phyloP scores from a whole-genome alignment of 1,139 yeast species.

The Blastobotrys buckinghamii region DNA sequence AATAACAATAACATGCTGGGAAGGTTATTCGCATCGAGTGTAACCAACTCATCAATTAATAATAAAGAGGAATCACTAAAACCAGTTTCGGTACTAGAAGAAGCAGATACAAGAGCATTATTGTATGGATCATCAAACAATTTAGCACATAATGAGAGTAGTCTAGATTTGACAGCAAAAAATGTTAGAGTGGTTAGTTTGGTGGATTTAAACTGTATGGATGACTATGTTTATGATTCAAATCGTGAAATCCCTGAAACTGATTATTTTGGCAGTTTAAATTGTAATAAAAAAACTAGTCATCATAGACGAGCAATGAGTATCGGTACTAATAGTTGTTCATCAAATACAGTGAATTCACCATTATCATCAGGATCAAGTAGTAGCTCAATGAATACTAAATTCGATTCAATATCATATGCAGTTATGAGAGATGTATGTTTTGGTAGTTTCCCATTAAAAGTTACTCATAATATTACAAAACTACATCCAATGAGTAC shows the following conservation, averaged over 20 bases:
- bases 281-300: background rate
- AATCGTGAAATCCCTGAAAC: constrained; percentile 1
- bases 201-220: constrained; percentile 21
- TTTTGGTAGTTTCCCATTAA: constrained; percentile 25
- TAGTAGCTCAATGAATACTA: background rate
- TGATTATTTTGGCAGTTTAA: background rate
- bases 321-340: background rate
- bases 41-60: background rate
- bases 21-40: constrained; percentile 8
- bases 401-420: constrained; percentile 15
- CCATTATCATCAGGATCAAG: background rate
- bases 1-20: constrained; percentile 6
- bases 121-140: constrained; percentile 21
- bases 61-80: constrained; percentile 6
- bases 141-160: constrained; percentile 12
- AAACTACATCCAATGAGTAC: constrained; percentile 24
- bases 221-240: constrained; percentile 24
- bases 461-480: constrained; percentile 20
- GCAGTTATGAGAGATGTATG: constrained; percentile 23
- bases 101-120: constrained; percentile 26
- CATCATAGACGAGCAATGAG: background rate
- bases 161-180: constrained; percentile 13
- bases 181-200: constrained; percentile 26
- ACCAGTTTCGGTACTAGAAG: constrained; percentile 26
- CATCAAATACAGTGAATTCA: no score